A percentile compares a stretch with the other conserved stretches of the same genome.
Evolutionary conservation across 306 rosid genomes (phyloP).

Genomic region (Vicia sativa): DNA sequence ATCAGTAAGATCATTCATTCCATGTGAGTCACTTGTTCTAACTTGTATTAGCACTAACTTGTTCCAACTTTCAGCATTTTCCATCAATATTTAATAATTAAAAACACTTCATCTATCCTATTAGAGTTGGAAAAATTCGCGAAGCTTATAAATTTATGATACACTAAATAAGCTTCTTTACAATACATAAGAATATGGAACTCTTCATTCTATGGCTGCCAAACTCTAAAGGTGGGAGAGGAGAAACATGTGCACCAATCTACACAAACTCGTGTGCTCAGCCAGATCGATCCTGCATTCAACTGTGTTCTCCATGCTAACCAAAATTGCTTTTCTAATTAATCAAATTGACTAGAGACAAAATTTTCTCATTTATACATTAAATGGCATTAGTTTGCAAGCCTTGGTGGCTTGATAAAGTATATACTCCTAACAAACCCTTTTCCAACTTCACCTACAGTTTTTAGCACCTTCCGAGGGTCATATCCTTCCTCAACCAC

Average conservation of each 20-base stretch:
- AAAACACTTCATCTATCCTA: background rate
- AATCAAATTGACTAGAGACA: slow-evolving; percentile 24
- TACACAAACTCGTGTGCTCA: slow-evolving; percentile 21
- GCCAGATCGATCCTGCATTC: background rate
- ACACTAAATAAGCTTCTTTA: slow-evolving; percentile 25
- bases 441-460: slow-evolving; percentile 74
- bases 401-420: slow-evolving; percentile 71
- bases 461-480: slow-evolving; percentile 60
- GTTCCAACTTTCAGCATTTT: background rate
- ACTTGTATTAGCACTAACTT: background rate
- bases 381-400: slow-evolving; percentile 6
- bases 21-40: too few species aligned
- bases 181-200: background rate
- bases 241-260: slow-evolving; percentile 29
- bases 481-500: slow-evolving; percentile 47
- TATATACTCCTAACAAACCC: slow-evolving; percentile 75
- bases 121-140: background rate
- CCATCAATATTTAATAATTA: background rate
- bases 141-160: background rate
- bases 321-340: slow-evolving; percentile 7
- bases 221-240: slow-evolving; percentile 20
- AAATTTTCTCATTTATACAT: slow-evolving; percentile 30
- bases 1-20: too few species aligned
- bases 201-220: slow-evolving; percentile 26
- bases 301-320: slow-evolving; percentile 29